Evolutionary conservation across 768 basidiomycete species (phyloP), one percentile per base, ranked within the genome.

Genomic region (Collybia sordida): DNA sequence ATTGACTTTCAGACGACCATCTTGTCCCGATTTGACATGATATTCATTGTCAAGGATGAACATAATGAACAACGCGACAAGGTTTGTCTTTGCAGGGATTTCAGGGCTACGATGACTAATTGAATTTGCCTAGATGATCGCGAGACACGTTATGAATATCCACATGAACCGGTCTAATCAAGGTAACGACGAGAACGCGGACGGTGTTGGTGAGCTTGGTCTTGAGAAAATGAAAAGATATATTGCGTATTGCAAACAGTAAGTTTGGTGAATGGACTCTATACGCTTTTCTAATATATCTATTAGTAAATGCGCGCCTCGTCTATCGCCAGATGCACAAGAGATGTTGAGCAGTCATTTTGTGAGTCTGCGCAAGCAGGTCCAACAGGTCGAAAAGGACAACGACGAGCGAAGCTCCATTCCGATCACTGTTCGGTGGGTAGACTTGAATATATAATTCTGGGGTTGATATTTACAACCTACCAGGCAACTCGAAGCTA

Each of bases 1-100:
- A 97, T 97, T 56, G 95, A 97, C 64, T 95, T 97, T 67, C 94
- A 97, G 72, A 97, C 95, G 5, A 98, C 97, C 1, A 98, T 99
- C 57, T 70, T 99, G 64, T 98, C 95, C 42, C 89, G 97, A 49
- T 99, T 99, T 68, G 97, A 99, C 65, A 96, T 99, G 95, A 98
- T 99, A 59, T 99, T 98, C 74, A 96, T 99, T 56, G 89, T 99
- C 52, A 93, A 90, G 65, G 97, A 99, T 60, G 94, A 98, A 61
- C 97, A 99, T 65, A 93, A 98, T 63, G 97, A 98, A 66, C 74
- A 78, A 35, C 82, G 97, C 42, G 97, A 99, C 66, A 84, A 86
- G 67, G 94, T 92, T 52, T 35, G 80, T 70, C 38, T 8, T 22
- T 18, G 25, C 27, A 9, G 2, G 23, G 9, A 15, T 39, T 21